phyloP scores from a whole-genome alignment of 345 rosid genomes.

The Clausena lansium region DNA sequence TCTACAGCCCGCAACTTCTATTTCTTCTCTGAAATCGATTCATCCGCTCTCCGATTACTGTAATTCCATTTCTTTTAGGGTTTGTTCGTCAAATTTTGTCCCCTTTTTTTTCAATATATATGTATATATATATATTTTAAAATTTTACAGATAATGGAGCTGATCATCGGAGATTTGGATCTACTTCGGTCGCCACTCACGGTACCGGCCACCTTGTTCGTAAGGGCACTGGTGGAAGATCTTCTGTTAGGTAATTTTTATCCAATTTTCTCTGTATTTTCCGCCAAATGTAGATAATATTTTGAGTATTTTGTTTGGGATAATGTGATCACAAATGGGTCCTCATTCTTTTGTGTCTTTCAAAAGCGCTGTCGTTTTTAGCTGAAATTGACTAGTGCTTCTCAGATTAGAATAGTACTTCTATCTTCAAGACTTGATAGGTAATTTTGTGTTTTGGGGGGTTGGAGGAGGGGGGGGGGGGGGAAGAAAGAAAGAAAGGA shows the following conservation, averaged over 20 bases:
- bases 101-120: no score
- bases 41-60: slow-evolving; percentile 55
- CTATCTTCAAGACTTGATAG: not conserved
- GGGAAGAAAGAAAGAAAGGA: not conserved
- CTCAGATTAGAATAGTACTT: not conserved
- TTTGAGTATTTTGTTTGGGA: not conserved
- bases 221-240: slow-evolving; percentile 99
- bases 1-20: slow-evolving; percentile 38
- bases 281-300: not conserved
- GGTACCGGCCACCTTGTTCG: slow-evolving; percentile 84
- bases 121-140: not conserved
- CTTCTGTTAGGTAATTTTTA: slow-evolving; percentile 76
- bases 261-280: not conserved
- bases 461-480: no score
- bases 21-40: slow-evolving; percentile 47
- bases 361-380: not conserved
- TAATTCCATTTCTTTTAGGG: slow-evolving; percentile 22
- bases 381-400: not conserved
- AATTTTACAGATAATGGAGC: slow-evolving; percentile 47
- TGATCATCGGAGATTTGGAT: slow-evolving; percentile 59
- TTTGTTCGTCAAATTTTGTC: not conserved
- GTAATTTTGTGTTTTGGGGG: not conserved
- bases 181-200: slow-evolving; percentile 59
- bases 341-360: not conserved
- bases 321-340: not conserved